phyloP scores from a whole-genome alignment of 2,329 filamentous ascomycete genomes.

The Diaporthe helianthi region DNA sequence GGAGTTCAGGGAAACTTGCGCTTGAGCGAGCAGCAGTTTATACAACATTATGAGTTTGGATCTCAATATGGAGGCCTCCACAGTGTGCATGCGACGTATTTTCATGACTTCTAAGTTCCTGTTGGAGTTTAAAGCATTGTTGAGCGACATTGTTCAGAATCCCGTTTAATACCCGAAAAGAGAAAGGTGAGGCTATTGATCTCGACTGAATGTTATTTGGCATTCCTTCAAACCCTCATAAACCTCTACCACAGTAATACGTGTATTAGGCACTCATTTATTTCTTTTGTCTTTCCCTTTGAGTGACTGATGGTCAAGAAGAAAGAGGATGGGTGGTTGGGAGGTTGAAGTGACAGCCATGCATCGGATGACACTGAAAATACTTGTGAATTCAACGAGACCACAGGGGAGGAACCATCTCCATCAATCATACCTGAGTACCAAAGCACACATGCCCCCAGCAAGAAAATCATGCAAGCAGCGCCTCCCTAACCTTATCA shows the following conservation, averaged over 20 bases:
- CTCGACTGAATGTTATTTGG: background rate
- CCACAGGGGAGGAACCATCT: background rate
- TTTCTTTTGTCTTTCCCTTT: background rate
- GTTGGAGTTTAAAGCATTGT: background rate
- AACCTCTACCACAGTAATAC: no score
- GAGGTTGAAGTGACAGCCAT: no score
- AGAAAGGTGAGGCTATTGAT: background rate
- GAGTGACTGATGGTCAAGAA: background rate
- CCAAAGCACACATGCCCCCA: background rate
- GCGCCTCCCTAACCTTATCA: constrained; percentile 42
- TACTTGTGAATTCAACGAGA: background rate
- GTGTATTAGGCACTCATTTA: no score
- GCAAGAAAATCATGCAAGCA: constrained; percentile 29
- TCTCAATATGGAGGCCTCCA: background rate
- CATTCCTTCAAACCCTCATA: no score
- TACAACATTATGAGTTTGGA: background rate
- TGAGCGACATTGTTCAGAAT: background rate
- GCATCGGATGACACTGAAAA: accelerated
- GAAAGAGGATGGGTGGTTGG: no score
- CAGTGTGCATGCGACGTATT: no score
- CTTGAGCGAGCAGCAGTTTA: background rate
- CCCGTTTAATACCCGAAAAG: background rate
- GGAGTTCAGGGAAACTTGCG: no score
- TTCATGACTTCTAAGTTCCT: no score
- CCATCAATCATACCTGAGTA: no score